Evolutionary conservation across 495 filamentous ascomycete genomes (phyloP), one percentile per base, ranked within the genome.

Genomic region (Neurospora sp.): DNA sequence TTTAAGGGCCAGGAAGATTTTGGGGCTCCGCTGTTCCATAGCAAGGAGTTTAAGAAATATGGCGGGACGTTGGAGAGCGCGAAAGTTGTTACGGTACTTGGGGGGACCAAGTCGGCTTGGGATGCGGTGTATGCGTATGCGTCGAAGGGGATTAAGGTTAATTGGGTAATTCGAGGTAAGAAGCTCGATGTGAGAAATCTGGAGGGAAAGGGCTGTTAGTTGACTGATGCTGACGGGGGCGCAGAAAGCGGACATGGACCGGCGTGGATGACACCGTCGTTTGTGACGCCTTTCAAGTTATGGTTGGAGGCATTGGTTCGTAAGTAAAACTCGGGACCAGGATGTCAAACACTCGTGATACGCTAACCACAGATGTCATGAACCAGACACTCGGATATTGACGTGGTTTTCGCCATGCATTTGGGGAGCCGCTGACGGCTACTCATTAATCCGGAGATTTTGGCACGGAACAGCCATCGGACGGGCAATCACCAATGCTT

Each of bases 81-180:
- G 31, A 79, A 79, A 20, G 78, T 75, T 0, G 85, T 93, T 4
- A 86, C 87, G 0, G 85, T 96, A 2, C 85, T 93, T 68, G 92
- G 93, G 16, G 90, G 87, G 9, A 89, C 87, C 1, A 97, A 96
- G 78, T 92, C 90, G 4, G 91, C 87, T 1, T 94, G 88, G 85
- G 94, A 96, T 83, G 88, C 88, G 3, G 92, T 89, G 0, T 94
- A 94, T 75, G 84, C 86, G 3, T 91, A 89, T 76, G 91, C 88
- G 2, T 84, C 86, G 0, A 82, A 85, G 1, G 92, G 91, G 3
- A 83, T 91, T 69, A 81, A 88, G 40, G 91, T 97, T 3, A 85
- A 93, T 74, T 93, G 89, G 92, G 83, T 97, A 38, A 94, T 97
- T 73, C 87, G 94, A 72, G 82, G 85, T 86, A 75, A 38, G 82